phyloP scores from a whole-genome alignment of 1,139 yeast genomes.

The Magnusiomyces ingens region DNA sequence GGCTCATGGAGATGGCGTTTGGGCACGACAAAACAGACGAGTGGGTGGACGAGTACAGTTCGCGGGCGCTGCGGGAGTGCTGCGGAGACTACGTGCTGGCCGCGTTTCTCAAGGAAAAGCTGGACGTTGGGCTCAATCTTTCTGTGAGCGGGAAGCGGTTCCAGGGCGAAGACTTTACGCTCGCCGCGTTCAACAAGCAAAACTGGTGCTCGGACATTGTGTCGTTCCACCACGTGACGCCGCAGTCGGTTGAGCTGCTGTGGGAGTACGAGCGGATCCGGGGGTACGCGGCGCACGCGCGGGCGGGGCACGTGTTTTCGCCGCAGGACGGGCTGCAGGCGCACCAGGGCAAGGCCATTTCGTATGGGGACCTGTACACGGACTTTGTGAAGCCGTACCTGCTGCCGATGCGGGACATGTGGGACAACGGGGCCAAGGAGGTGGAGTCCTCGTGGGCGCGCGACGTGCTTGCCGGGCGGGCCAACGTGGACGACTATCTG shows the following conservation, averaged over 20 bases:
- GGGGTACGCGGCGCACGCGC: slow-evolving; percentile 13
- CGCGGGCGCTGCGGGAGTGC: slow-evolving; percentile 26
- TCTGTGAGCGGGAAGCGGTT: slow-evolving; percentile 22
- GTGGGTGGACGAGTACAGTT: slow-evolving; percentile 25
- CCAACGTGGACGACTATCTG: slow-evolving; percentile 12
- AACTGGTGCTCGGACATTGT: slow-evolving; percentile 32
- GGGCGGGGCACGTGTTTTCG: slow-evolving; percentile 9
- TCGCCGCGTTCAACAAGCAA: slow-evolving; percentile 19
- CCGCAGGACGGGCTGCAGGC: slow-evolving; percentile 10
- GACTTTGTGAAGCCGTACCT: slow-evolving; percentile 27
- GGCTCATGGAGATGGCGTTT: slow-evolving; percentile 20
- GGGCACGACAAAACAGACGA: slow-evolving; percentile 18
- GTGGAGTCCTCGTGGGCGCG: slow-evolving; percentile 22
- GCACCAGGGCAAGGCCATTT: slow-evolving; percentile 15
- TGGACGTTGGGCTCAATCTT: slow-evolving; percentile 21
- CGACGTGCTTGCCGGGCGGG: slow-evolving; percentile 13
- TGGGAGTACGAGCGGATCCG: slow-evolving; percentile 33
- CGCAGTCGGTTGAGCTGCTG: slow-evolving; percentile 31
- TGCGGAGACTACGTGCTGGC: slow-evolving; percentile 37
- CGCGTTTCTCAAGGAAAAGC: slow-evolving; percentile 21
- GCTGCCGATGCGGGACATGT: slow-evolving; percentile 19
- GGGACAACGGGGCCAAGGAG: slow-evolving; percentile 32
- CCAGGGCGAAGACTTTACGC: slow-evolving; percentile 30
- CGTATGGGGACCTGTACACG: slow-evolving; percentile 23
- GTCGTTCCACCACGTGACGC: slow-evolving; percentile 31